Percentiles rank a stretch among this genome's conserved stretches.
phyloP scores from a whole-genome alignment of 1,139 yeast species.

The Protomyces macrosporus region DNA sequence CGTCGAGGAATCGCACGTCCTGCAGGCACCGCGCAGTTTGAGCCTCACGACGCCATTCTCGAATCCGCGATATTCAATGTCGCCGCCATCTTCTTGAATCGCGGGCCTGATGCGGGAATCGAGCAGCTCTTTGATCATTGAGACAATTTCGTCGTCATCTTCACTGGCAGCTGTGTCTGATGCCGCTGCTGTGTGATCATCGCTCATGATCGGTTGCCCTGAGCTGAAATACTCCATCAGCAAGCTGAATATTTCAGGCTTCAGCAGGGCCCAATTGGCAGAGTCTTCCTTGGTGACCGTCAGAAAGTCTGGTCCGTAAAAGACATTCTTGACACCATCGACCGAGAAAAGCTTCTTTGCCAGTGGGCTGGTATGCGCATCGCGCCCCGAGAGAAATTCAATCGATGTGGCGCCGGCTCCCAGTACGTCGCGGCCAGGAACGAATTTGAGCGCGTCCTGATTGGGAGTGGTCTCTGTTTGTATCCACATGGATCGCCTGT shows the following conservation, averaged over 20 bases:
- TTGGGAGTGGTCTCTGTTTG: conserved; percentile 79
- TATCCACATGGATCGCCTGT: conserved; percentile 38
- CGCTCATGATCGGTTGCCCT: conserved; percentile 58
- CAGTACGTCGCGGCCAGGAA: conserved; percentile 62
- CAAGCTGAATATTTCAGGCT: conserved; percentile 82
- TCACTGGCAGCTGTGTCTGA: conserved; percentile 48
- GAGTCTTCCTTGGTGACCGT: conserved; percentile 67
- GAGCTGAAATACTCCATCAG: conserved; percentile 77
- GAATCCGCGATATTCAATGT: conserved; percentile 62
- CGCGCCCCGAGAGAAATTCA: conserved; percentile 65
- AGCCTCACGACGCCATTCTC: conserved; percentile 58
- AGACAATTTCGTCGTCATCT: conserved; percentile 72
- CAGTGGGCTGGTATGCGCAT: conserved; percentile 71
- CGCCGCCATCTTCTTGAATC: conserved; percentile 60
- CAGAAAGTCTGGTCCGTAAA: conserved; percentile 83
- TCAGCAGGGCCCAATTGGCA: conserved; percentile 65
- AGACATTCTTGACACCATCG: conserved; percentile 67
- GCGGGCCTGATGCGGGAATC: conserved; percentile 96
- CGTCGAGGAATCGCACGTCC: conserved; percentile 69
- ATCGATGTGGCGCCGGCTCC: conserved; percentile 43
- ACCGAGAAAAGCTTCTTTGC: conserved; percentile 73
- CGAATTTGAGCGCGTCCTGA: conserved; percentile 81
- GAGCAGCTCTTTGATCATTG: conserved; percentile 86
- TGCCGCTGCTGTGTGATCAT: conserved; percentile 50
- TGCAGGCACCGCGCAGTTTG: conserved; percentile 77